A percentile compares a stretch with the other conserved stretches of the same genome.
phyloP scores from a whole-genome alignment of 225 moss, liverwort and hornwort genomes.

The Rhytidiadelphus loreus region DNA sequence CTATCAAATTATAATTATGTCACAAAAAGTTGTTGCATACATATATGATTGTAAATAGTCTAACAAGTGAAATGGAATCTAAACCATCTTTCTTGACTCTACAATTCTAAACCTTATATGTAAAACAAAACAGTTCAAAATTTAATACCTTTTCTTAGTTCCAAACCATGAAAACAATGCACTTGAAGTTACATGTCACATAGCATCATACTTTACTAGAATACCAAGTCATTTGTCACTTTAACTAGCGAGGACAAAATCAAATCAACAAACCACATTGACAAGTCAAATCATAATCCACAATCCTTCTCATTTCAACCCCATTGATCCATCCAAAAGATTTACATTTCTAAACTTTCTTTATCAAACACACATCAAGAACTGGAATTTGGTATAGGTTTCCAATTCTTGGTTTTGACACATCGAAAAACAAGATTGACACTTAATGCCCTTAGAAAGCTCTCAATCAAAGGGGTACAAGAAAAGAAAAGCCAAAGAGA shows the following conservation, averaged over 20 bases:
- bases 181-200: neutral
- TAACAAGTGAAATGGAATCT: neutral
- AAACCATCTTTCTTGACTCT: neutral
- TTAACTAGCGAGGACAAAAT: neutral
- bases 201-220: neutral
- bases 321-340: neutral
- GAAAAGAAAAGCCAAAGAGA: neutral
- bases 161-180: neutral
- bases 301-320: neutral
- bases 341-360: neutral
- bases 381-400: neutral
- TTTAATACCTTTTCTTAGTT: neutral
- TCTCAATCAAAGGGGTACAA: no score
- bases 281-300: neutral
- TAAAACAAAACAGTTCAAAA: neutral
- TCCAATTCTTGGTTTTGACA: neutral
- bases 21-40: neutral
- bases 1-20: no score
- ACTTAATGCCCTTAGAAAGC: neutral
- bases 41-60: neutral
- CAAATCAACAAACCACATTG: no score
- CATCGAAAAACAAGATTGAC: neutral
- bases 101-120: neutral
- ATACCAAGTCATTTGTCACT: no score
- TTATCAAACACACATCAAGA: no score